Evolutionary conservation across 495 filamentous ascomycete genomes (phyloP), one percentile per base, ranked within the genome.

Genomic region (Penicillium chermesinum): DNA sequence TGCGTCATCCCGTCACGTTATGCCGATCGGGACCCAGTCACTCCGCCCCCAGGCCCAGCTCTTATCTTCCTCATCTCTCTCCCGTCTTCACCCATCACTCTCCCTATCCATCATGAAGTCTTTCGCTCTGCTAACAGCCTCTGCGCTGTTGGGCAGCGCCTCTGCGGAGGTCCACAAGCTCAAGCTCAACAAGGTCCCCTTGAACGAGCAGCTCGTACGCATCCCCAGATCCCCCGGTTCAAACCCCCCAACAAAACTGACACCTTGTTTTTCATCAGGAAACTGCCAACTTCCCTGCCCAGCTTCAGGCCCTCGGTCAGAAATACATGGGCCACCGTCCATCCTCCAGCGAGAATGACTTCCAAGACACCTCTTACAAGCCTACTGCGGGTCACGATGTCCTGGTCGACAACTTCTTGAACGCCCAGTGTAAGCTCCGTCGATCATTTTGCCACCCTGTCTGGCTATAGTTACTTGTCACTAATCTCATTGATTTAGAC

Each of bases 321-420:
- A 79, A 79, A 59, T 96, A 96, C 76, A 91, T 96, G 87, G 91
- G 91, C 35, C 69, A 85, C 56, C 85, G 86, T 53, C 87, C 82
- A 19, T 66, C 85, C 36, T 66, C 69, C 35, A 85, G 91, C 57
- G 60, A 76, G 53, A 77, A 89, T 41, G 76, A 91, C 62, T 94
- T 95, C 77, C 80, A 82, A 58, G 85, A 88, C 44, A 80, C 82
- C 44, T 74, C 82, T 18, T 69, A 88, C 63, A 79, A 87, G 48
- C 70, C 71, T 25, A 76, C 85, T 42, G 77, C 75, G 47, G 80
- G 80, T 50, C 91, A 98, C 59, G 80, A 84, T 27, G 87, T 99
- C 14, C 85, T 93, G 41, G 84, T 99, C 53, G 87, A 83, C 64
- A 99, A 99, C 78, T 99, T 96, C 75, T 73, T 99, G 72, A 99